Base-by-base conservation (phyloP, 1,284 basidiomycete genomes). In the Melanopsichium pennsylvanicum region DNA sequence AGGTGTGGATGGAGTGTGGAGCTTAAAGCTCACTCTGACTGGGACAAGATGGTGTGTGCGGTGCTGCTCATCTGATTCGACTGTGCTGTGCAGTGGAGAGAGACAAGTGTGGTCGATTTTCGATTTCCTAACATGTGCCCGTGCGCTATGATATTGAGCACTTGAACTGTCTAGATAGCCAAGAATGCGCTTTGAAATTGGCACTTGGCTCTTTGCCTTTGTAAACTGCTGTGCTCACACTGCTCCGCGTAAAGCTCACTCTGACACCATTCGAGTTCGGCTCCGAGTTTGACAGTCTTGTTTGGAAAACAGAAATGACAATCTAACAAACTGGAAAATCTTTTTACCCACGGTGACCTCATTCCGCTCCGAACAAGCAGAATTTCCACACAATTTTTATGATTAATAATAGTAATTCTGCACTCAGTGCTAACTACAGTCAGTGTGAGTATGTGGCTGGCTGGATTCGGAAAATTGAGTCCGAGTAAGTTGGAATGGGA, bases 61-160 rank as follows among this genome's bases (percentile, higher is more conserved):
- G 27, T 29, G 25, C n/a, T 16, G 19, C 13, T 19, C 15, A 15
- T 18, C n/a, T 9, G n/a, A 29, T 29, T 5, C 18, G 21, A n/a
- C 8, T 38, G 36, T 29, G 44, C 35, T 33, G 44, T 46, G 44
- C 34, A 46, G 35, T 46, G 34, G 32, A 33, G 42, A 26, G 34
- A n/a, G n/a, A n/a, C n/a, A n/a, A n/a, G n/a, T n/a, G n/a, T n/a
- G n/a, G n/a, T n/a, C n/a, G n/a, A n/a, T n/a, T n/a, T n/a, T n/a
- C n/a, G n/a, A n/a, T n/a, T n/a, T n/a, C n/a, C n/a, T n/a, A n/a
- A n/a, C n/a, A n/a, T n/a, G 42, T 35, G 39, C 23, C 23, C 42
- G 42, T 44, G 42, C 42, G 42, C 33, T 44, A 25, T 13, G 31
- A n/a, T n/a, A n/a, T n/a, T 34, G 23, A 44, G 42, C 33, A 43